A percentile compares a stretch with the other conserved stretches of the same genome.
These are phyloP conservation scores for Guyanaporus albipodus DNA, from an alignment of 768 basidiomycete genomes.

Conservation along the genomic window DNA sequence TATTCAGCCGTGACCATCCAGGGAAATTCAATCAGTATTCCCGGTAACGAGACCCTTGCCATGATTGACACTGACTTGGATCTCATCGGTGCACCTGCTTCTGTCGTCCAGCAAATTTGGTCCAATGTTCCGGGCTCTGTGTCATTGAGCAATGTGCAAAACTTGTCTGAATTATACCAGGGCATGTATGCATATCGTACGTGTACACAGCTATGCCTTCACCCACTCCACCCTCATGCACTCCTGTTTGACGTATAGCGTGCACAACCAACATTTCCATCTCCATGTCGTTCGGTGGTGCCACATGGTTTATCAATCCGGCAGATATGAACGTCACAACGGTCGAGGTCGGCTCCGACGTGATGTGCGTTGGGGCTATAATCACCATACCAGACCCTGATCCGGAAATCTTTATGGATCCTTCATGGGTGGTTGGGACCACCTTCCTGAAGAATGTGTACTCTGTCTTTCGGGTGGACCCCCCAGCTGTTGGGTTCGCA, in stretches of 20 bases:
- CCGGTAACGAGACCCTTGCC: constrained; percentile 39
- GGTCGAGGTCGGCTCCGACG: constrained; percentile 22
- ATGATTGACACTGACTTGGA: too few species aligned
- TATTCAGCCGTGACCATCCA: constrained; percentile 54
- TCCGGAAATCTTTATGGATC: too few species aligned
- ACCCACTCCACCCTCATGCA: not conserved
- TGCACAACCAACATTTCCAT: constrained; percentile 54
- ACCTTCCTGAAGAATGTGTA: constrained; percentile 48
- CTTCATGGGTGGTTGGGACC: constrained; percentile 61
- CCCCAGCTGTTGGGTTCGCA: constrained; percentile 21
- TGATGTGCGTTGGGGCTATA: constrained; percentile 58
- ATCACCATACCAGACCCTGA: constrained; percentile 51
- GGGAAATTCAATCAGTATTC: constrained; percentile 41
- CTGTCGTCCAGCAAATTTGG: constrained; percentile 60
- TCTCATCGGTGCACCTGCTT: too few species aligned
- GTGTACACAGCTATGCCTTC: constrained; percentile 23
- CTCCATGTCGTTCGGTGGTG: constrained; percentile 71
- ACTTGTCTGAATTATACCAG: too few species aligned
- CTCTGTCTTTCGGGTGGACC: constrained; percentile 16
- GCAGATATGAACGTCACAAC: constrained; percentile 76
- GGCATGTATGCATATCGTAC: constrained; percentile 78
- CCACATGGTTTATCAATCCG: constrained; percentile 67
- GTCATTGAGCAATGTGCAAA: constrained; percentile 44
- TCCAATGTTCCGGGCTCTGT: constrained; percentile 54
- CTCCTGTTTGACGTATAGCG: constrained; percentile 37